Evolutionary conservation across 495 filamentous ascomycete genomes (phyloP).

Genomic region (Massariosphaeria phaeospora): DNA sequence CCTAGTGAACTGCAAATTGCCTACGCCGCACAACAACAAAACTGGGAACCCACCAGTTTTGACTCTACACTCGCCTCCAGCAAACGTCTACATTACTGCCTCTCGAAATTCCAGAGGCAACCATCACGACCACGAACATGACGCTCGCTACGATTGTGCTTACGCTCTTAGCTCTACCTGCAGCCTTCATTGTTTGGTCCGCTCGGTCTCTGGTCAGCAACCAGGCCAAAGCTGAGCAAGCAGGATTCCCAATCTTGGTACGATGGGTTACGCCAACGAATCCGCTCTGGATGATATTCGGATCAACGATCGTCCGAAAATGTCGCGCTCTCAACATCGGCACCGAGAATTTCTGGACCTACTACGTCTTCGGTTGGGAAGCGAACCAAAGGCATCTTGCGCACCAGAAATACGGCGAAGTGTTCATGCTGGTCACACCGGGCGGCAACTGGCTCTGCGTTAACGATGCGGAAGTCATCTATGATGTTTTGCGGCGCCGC

Average conservation of each 20-base stretch:
- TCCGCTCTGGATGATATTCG: constrained; percentile 9
- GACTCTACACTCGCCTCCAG: too few relatives aligned
- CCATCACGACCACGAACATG: neutral
- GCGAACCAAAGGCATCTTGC: constrained; percentile 35
- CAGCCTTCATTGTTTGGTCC: neutral
- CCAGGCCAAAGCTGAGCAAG: constrained; percentile 1
- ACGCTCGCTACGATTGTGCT: neutral
- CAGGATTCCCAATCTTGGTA: constrained; percentile 1
- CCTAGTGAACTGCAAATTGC: too few relatives aligned
- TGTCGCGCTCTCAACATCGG: neutral
- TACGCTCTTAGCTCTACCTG: neutral
- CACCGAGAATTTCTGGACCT: constrained; percentile 14
- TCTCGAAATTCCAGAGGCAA: too few relatives aligned
- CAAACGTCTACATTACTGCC: too few relatives aligned
- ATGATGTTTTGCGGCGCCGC: constrained; percentile 39
- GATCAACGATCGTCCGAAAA: neutral
- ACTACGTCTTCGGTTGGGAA: constrained; percentile 40
- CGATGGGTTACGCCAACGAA: constrained; percentile 13
- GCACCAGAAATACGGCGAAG: constrained; percentile 39
- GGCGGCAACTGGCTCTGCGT: constrained; percentile 42
- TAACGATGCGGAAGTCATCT: constrained; percentile 41
- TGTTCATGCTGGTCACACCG: constrained; percentile 46
- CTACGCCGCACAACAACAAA: too few relatives aligned
- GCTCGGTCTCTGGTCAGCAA: neutral
- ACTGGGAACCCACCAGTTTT: too few relatives aligned